phyloP scores from a whole-genome alignment of 1,284 basidiomycete species.

The Schizophyllum commune region DNA sequence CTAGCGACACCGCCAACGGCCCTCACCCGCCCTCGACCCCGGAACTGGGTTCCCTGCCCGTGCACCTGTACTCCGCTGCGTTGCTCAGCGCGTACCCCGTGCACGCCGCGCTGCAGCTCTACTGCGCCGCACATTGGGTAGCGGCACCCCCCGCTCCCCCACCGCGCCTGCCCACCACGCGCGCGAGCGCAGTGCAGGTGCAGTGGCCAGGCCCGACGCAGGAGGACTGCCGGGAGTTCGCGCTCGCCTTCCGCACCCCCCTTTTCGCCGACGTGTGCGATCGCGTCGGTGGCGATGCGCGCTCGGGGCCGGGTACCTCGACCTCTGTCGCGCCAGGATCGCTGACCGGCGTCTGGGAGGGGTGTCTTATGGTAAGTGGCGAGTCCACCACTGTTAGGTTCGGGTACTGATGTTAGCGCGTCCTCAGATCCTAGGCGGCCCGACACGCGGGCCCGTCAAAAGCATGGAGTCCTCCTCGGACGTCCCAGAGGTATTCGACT shows the following conservation, averaged over 20 bases:
- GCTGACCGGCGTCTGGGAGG: constrained; percentile 50
- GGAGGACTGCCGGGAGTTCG: constrained; percentile 36
- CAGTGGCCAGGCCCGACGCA: constrained; percentile 41
- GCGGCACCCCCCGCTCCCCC: too few species aligned
- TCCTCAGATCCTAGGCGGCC: neutral
- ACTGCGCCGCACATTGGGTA: too few species aligned
- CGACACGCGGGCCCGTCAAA: neutral
- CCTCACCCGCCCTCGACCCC: too few species aligned
- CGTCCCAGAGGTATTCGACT: constrained; percentile 22
- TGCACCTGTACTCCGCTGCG: too few species aligned
- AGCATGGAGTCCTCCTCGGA: neutral
- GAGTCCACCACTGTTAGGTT: neutral
- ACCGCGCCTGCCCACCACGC: constrained; percentile 25
- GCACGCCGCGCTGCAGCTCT: too few species aligned
- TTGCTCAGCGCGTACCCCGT: too few species aligned
- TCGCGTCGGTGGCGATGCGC: constrained; percentile 1
- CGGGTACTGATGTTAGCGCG: neutral
- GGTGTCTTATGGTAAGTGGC: constrained; percentile 40
- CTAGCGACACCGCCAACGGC: too few species aligned
- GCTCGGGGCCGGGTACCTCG: constrained; percentile 1
- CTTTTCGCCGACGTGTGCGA: neutral
- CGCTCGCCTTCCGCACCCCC: constrained; percentile 26
- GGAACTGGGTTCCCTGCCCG: too few species aligned
- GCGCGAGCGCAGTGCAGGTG: constrained; percentile 31
- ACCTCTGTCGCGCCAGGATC: constrained; percentile 30